Percentiles rank a stretch among this genome's conserved stretches.
Evolutionary conservation across 2,329 filamentous ascomycete species (phyloP).

Genomic region (Neopestalotiopsis rosae): DNA sequence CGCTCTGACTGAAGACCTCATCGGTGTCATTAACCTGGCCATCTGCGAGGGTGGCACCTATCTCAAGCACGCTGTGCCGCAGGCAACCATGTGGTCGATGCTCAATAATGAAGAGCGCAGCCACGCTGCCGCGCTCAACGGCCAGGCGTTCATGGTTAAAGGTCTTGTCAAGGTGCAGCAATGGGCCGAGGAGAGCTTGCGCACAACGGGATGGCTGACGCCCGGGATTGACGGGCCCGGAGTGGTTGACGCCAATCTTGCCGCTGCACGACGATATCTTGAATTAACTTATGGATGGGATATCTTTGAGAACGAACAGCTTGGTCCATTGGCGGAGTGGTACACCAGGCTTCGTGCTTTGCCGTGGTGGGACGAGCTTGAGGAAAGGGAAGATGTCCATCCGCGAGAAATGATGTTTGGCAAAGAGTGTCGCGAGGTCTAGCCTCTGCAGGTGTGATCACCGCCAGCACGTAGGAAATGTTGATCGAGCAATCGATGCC

Average conservation of each 20-base stretch:
- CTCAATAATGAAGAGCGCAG: constrained; percentile 25
- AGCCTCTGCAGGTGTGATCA: too few relatives aligned
- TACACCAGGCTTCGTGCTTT: constrained; percentile 24
- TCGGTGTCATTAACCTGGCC: not conserved
- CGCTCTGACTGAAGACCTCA: not conserved
- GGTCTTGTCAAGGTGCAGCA: constrained; percentile 22
- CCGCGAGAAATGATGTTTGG: constrained; percentile 20
- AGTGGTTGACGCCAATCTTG: constrained; percentile 26
- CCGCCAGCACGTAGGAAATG: too few relatives aligned
- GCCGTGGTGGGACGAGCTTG: constrained; percentile 28
- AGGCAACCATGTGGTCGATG: not conserved
- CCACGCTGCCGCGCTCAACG: constrained; percentile 21
- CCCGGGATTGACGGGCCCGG: constrained; percentile 25
- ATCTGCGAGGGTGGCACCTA: not conserved
- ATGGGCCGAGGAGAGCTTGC: constrained; percentile 21
- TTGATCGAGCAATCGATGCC: too few relatives aligned
- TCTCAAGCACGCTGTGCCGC: not conserved
- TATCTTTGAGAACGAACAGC: constrained; percentile 21
- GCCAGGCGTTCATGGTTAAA: constrained; percentile 18
- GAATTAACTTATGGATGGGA: constrained; percentile 25
- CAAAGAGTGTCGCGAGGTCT: constrained; percentile 16
- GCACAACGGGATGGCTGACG: constrained; percentile 27
- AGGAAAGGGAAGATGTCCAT: constrained; percentile 23
- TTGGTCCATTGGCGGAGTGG: constrained; percentile 23
- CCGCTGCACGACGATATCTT: constrained; percentile 22